Evolutionary conservation across 768 basidiomycete species (phyloP).

Genomic region (Strobilomyces confusus): DNA sequence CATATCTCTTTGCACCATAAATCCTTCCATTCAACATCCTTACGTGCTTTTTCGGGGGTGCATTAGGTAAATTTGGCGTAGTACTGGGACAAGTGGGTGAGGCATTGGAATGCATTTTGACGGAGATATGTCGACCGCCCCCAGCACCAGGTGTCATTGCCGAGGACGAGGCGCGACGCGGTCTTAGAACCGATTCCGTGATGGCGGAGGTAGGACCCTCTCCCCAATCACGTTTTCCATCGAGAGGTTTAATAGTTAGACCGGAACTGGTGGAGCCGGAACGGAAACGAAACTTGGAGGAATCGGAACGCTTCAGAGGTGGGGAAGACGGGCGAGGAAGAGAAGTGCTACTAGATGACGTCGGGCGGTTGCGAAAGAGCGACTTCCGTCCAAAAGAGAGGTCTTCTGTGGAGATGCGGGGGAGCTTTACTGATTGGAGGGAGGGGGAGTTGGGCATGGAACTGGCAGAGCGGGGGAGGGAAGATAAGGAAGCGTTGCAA

Average conservation of each 20-base stretch:
- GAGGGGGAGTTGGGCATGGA: slow-evolving; percentile 17
- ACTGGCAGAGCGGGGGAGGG: slow-evolving; percentile 9
- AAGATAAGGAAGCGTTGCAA: slow-evolving; percentile 10
- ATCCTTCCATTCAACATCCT: slow-evolving; percentile 85
- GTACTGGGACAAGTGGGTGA: slow-evolving; percentile 4
- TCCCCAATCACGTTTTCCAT: slow-evolving; percentile 4
- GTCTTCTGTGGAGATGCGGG: slow-evolving; percentile 29
- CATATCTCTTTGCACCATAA: slow-evolving; percentile 52
- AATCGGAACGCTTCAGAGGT: slow-evolving; percentile 7
- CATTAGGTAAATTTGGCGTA: slow-evolving; percentile 3
- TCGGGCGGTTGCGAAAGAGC: slow-evolving; percentile 28
- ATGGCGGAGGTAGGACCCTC: neutral
- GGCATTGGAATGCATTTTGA: slow-evolving; percentile 2
- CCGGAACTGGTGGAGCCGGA: slow-evolving; percentile 21
- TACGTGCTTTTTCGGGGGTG: slow-evolving; percentile 33
- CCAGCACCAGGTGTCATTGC: slow-evolving; percentile 21
- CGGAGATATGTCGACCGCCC: slow-evolving; percentile 26
- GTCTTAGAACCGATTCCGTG: slow-evolving; percentile 6
- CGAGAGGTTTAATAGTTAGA: neutral
- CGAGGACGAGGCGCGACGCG: slow-evolving; percentile 25
- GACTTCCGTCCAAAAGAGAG: slow-evolving; percentile 27
- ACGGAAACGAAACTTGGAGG: slow-evolving; percentile 14
- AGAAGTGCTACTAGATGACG: slow-evolving; percentile 5
- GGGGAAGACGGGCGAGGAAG: slow-evolving; percentile 10
- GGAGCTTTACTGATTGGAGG: slow-evolving; percentile 5